Evolutionary conservation across 768 basidiomycete species (phyloP), one percentile per base, ranked within the genome.

Genomic region (Boletellus ananas): DNA sequence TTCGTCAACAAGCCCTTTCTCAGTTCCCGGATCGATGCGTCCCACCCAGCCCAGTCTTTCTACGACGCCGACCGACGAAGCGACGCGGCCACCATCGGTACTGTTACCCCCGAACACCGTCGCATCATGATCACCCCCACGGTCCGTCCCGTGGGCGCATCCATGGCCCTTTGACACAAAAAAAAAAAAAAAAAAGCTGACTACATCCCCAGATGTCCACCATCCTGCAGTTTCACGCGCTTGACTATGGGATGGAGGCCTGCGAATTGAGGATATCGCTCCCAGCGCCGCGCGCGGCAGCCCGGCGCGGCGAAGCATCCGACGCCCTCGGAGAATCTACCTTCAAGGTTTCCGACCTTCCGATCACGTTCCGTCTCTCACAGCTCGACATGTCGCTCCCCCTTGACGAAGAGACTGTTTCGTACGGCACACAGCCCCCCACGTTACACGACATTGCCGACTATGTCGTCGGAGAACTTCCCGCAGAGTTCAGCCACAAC

Each of bases 1-100:
- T 51, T 51, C 33, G 10, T 29, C 44, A 51, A 51, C 27, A 41
- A 45, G 11, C 50, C 50, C 17, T 51, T 45, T 34, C 39, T 51
- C 20, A 51, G 38, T n/a, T 39, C 50, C 14, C 44, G 34, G 29
- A 9, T 51, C 10, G 39, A 51, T 20, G 45, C 27, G 18, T 51
- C 44, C 16, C n/a, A 13, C 25, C 44, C 50, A 17, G 38, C 41
- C 5, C 23, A 35, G 5, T 41, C 44, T 20, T 51, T 45, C 14
- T 51, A 45, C 44, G 31, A 35, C 5, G 18, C 17, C 39, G 44
- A 51, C 18, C 50, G 41, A 20, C 37, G 31, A 41, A 40, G 18
- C 34, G 34, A 40, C 34, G 10, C 10, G 18, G 17, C 34, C 1
- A 12, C 23, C 38, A 45, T 51, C n/a, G 44, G 50, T 16, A 51